A percentile compares a stretch with the other conserved stretches of the same genome.
Conservation (phyloP, 192 early-diverging fungal genomes). For the Coemansia sp. region DNA sequence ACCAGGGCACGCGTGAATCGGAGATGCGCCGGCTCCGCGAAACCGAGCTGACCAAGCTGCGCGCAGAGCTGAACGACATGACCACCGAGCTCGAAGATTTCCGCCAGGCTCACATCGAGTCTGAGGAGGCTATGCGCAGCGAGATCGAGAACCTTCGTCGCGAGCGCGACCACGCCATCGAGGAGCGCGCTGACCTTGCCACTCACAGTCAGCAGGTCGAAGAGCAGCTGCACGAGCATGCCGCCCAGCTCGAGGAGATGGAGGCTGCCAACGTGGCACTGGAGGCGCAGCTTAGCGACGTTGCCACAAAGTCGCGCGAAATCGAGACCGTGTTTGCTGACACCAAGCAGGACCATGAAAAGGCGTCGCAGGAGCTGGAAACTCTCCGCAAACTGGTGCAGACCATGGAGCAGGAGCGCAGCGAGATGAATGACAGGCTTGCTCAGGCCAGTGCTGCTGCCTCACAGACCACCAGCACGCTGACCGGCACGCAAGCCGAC, state of each 20-base stretch:
- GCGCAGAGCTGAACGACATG: constrained; percentile 52
- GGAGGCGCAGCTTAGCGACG: constrained; percentile 33
- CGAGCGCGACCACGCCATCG: constrained; percentile 38
- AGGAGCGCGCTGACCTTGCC: constrained; percentile 16
- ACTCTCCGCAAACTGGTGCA: constrained; percentile 11
- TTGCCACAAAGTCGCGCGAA: constrained; percentile 24
- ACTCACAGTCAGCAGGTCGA: constrained; percentile 20
- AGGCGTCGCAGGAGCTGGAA: constrained; percentile 27
- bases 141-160: constrained; percentile 58
- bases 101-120: constrained; percentile 44
- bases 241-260: constrained; percentile 40
- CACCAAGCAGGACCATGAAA: constrained; percentile 28
- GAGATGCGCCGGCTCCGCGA: constrained; percentile 64
- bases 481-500: constrained; percentile 7
- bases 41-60: constrained; percentile 57
- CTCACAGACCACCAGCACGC: constrained; percentile 1
- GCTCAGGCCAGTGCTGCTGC: constrained; percentile 11
- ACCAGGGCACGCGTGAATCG: constrained; percentile 59
- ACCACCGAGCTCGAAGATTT: constrained; percentile 59
- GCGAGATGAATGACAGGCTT: constrained; percentile 12
- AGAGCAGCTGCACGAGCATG: constrained; percentile 41
- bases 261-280: constrained; percentile 42
- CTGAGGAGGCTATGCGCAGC: constrained; percentile 52
- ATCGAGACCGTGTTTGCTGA: constrained; percentile 27
- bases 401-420: constrained; percentile 17